Conservation (phyloP, 768 basidiomycete genomes). For the Pleurotus citrinopileatus region DNA sequence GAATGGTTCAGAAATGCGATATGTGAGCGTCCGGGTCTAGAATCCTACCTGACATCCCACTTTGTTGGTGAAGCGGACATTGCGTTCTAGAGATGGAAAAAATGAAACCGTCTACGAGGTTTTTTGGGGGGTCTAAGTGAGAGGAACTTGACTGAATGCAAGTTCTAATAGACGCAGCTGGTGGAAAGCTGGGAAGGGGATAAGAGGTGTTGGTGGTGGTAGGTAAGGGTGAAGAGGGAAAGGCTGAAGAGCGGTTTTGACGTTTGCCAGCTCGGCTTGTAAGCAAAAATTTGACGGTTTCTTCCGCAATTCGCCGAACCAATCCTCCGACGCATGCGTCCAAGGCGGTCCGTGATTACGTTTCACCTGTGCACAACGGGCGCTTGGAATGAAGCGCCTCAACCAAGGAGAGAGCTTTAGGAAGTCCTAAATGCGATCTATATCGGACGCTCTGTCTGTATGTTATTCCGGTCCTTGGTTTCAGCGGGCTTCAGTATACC, state of each 20-base stretch:
- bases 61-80: conserved; percentile 55
- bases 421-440: no score
- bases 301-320: conserved; percentile 37
- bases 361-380: background rate
- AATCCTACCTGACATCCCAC: conserved; percentile 70
- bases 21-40: background rate
- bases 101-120: conserved; percentile 28
- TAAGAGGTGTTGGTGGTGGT: conserved; percentile 22
- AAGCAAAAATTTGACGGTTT: conserved; percentile 21
- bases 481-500: no score
- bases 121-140: conserved; percentile 14
- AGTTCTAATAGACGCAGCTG: conserved; percentile 20
- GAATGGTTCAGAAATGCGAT: conserved; percentile 7
- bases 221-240: conserved; percentile 21
- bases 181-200: conserved; percentile 15
- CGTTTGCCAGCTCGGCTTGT: conserved; percentile 19
- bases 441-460: no score
- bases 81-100: conserved; percentile 26
- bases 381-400: no score
- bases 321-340: conserved; percentile 29
- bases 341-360: conserved; percentile 1
- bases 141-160: conserved; percentile 26
- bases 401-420: no score
- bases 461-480: no score
- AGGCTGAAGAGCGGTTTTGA: conserved; percentile 17